Conservation (phyloP, 352 stramenopile species). For the Halophytophthora batemanensis region DNA sequence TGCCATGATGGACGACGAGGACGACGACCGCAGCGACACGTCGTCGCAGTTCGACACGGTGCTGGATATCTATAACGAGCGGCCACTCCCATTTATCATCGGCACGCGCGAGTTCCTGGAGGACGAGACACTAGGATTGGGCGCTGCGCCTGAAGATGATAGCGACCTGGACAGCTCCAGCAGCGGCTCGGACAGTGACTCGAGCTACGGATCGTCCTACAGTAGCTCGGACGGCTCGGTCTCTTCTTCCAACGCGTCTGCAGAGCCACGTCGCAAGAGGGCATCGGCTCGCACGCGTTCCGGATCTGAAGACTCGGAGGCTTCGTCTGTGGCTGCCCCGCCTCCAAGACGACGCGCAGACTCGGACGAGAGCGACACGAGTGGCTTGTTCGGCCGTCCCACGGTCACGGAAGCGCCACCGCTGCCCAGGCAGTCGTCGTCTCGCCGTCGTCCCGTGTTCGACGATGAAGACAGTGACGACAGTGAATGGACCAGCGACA, state of each 20-base stretch:
- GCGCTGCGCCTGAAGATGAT: conserved; percentile 58
- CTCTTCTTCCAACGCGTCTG: conserved; percentile 16
- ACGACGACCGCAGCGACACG: conserved; percentile 48
- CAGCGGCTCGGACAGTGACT: conserved; percentile 37
- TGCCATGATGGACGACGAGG: conserved; percentile 73
- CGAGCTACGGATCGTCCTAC: conserved; percentile 58
- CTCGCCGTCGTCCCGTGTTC: conserved; percentile 32
- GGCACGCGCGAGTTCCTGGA: conserved; percentile 83
- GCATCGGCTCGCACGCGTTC: conserved; percentile 19
- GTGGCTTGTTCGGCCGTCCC: conserved; percentile 50
- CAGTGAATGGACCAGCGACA: conserved; percentile 57
- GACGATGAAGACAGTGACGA: conserved; percentile 40
- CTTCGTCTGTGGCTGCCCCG: conserved; percentile 22
- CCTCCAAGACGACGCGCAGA: conserved; percentile 25
- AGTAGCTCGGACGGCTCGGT: conserved; percentile 66
- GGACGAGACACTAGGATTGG: conserved; percentile 78
- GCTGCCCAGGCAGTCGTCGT: conserved; percentile 10
- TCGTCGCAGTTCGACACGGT: conserved; percentile 68
- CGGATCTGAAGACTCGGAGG: conserved; percentile 40
- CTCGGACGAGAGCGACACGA: conserved; percentile 56
- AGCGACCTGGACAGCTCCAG: conserved; percentile 32
- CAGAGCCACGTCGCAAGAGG: conserved; percentile 15
- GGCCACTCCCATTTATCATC: conserved; percentile 85
- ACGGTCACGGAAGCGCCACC: conserved; percentile 13
- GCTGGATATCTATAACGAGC: conserved; percentile 88